phyloP scores from a whole-genome alignment of 2,329 filamentous ascomycete species.

The Pseudocercospora vitis region DNA sequence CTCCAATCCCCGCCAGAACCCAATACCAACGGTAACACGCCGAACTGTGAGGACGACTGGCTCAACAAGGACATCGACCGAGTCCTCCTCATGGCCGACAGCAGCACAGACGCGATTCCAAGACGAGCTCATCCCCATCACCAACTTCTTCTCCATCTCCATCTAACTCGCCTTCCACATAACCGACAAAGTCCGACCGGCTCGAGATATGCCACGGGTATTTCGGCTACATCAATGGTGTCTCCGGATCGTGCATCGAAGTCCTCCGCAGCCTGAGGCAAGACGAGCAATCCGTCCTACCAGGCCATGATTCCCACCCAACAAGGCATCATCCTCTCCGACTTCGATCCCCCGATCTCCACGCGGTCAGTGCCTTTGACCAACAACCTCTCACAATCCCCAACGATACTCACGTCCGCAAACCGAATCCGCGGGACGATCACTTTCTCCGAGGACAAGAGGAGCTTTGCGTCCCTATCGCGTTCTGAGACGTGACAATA shows the following conservation, averaged over 20 bases:
- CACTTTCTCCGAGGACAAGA: slow-evolving; percentile 19
- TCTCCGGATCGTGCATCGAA: slow-evolving; percentile 45
- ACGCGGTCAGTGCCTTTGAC: slow-evolving; percentile 41
- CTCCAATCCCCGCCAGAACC: slow-evolving; percentile 35
- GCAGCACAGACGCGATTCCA: slow-evolving; percentile 32
- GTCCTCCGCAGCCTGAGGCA: slow-evolving; percentile 33
- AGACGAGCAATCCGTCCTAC: slow-evolving; percentile 26
- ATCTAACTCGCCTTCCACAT: slow-evolving; percentile 38
- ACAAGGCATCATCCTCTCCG: slow-evolving; percentile 43
- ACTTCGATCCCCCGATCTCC: slow-evolving; percentile 35
- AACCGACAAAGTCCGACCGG: slow-evolving; percentile 39
- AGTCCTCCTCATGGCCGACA: slow-evolving; percentile 40
- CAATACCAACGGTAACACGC: slow-evolving; percentile 18
- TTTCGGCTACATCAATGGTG: slow-evolving; percentile 48
- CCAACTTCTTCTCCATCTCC: slow-evolving; percentile 32
- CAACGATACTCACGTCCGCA: slow-evolving; percentile 50
- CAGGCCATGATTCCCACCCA: slow-evolving; percentile 37
- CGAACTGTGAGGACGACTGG: slow-evolving; percentile 33
- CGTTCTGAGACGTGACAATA: slow-evolving; percentile 48
- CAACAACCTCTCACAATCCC: slow-evolving; percentile 44
- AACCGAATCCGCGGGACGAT: slow-evolving; percentile 49
- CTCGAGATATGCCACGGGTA: slow-evolving; percentile 42
- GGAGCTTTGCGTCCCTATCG: slow-evolving; percentile 33
- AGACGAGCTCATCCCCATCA: slow-evolving; percentile 34
- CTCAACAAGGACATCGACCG: slow-evolving; percentile 40